Conservation (phyloP, 2,329 filamentous ascomycete genomes). For the Sordariomycetes sp. region DNA sequence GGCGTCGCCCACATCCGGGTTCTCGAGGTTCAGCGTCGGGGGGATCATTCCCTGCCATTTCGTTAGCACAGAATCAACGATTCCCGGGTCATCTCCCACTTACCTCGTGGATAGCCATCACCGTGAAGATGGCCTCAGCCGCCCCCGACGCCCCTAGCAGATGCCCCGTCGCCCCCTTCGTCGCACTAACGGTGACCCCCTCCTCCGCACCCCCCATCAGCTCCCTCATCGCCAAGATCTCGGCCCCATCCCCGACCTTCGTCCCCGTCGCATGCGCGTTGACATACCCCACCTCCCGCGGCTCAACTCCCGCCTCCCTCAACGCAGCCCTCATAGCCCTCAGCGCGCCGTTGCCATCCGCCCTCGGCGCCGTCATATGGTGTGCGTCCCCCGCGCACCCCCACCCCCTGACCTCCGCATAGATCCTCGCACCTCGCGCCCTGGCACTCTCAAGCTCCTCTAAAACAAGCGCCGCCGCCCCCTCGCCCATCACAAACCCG, state of each 20-base stretch:
- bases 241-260: conserved; percentile 70
- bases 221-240: conserved; percentile 68
- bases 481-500: conserved; percentile 90
- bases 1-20: conserved; percentile 46
- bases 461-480: conserved; percentile 74
- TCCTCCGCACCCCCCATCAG: conserved; percentile 56
- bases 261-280: conserved; percentile 95
- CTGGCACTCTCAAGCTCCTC: conserved; percentile 87
- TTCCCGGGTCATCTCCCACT: conserved; percentile 15
- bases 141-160: conserved; percentile 84
- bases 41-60: conserved; percentile 58
- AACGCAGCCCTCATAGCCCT: conserved; percentile 79
- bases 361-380: conserved; percentile 83
- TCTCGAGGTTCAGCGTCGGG: conserved; percentile 72
- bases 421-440: conserved; percentile 64
- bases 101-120: conserved; percentile 69
- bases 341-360: conserved; percentile 69
- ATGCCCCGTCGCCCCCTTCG: conserved; percentile 87
- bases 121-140: conserved; percentile 75
- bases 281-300: conserved; percentile 70
- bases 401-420: conserved; percentile 82
- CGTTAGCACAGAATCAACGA: neutral
- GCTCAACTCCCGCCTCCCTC: conserved; percentile 54
- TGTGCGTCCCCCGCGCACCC: conserved; percentile 82
- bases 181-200: conserved; percentile 76